These are phyloP conservation scores for Aureobasidium sp. DNA, from an alignment of 2,329 filamentous ascomycete genomes.

Conservation along the genomic window DNA sequence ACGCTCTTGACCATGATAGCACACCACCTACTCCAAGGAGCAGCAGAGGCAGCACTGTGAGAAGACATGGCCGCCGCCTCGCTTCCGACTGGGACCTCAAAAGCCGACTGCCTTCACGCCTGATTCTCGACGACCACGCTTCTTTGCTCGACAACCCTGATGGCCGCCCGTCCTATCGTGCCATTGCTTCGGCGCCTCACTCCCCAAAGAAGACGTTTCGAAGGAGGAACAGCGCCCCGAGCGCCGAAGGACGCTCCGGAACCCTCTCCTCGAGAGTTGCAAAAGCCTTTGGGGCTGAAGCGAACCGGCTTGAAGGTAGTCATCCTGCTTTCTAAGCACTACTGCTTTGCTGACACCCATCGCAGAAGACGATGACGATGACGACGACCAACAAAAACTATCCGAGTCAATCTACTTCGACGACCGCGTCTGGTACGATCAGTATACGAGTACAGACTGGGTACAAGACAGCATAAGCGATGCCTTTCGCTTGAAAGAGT, in stretches of 20 bases:
- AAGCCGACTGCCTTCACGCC: constrained; percentile 20
- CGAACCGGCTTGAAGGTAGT: neutral
- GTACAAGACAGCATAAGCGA: constrained; percentile 96
- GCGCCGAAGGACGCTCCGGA: constrained; percentile 12
- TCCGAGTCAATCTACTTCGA: constrained; percentile 62
- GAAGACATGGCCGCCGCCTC: neutral
- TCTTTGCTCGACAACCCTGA: constrained; percentile 36
- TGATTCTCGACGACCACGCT: constrained; percentile 36
- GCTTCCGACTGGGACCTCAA: constrained; percentile 28
- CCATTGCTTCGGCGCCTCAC: constrained; percentile 24
- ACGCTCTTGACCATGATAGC: neutral
- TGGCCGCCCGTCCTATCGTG: constrained; percentile 33
- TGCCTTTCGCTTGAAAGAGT: constrained; percentile 75
- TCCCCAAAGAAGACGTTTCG: constrained; percentile 16
- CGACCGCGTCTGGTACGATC: constrained; percentile 96
- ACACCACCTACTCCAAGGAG: neutral
- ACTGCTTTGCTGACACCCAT: neutral
- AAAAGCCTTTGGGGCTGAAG: constrained; percentile 41
- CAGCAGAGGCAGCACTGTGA: neutral
- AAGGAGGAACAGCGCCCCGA: constrained; percentile 1
- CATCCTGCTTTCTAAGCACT: neutral
- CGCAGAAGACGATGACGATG: neutral
- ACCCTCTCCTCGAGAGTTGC: constrained; percentile 37
- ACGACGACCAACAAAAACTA: constrained; percentile 47
- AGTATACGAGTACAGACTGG: constrained; percentile 97